Evolutionary conservation across 1,284 basidiomycete species (phyloP).

Genomic region (Meira miltonrushii): DNA sequence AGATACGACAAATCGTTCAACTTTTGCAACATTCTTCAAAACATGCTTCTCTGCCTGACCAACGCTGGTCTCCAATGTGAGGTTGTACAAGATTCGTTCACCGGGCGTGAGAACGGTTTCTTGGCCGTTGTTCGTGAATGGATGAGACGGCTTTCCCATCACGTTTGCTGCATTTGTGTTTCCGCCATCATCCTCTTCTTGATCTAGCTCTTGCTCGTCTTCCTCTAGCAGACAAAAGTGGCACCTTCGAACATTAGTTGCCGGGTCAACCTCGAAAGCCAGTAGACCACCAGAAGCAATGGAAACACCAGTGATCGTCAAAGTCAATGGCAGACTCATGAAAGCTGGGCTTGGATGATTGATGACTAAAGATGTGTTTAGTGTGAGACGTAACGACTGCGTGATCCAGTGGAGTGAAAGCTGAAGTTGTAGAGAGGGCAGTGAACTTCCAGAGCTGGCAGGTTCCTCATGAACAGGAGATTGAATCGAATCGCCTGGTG

Average conservation of each 20-base stretch:
- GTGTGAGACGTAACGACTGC: slow-evolving; percentile 56
- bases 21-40: slow-evolving; percentile 89
- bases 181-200: slow-evolving; percentile 39
- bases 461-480: not conserved
- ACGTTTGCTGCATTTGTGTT: not conserved
- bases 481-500: not conserved
- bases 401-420: slow-evolving; percentile 42
- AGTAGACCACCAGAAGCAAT: slow-evolving; percentile 81
- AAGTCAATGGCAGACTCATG: slow-evolving; percentile 89
- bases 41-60: slow-evolving; percentile 94
- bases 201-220: slow-evolving; percentile 63
- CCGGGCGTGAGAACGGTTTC: slow-evolving; percentile 55
- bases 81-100: slow-evolving; percentile 77
- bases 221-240: slow-evolving; percentile 85
- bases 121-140: not conserved
- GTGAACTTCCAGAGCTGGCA: slow-evolving; percentile 11
- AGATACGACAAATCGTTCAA: slow-evolving; percentile 92
- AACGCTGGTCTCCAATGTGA: slow-evolving; percentile 92
- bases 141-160: not conserved
- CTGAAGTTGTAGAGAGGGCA: slow-evolving; percentile 40
- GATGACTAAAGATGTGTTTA: slow-evolving; percentile 88
- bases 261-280: slow-evolving; percentile 74
- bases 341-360: slow-evolving; percentile 92
- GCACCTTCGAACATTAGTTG: slow-evolving; percentile 58
- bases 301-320: slow-evolving; percentile 79